phyloP scores from a whole-genome alignment of 306 rosid genomes.

The Quercus suber region DNA sequence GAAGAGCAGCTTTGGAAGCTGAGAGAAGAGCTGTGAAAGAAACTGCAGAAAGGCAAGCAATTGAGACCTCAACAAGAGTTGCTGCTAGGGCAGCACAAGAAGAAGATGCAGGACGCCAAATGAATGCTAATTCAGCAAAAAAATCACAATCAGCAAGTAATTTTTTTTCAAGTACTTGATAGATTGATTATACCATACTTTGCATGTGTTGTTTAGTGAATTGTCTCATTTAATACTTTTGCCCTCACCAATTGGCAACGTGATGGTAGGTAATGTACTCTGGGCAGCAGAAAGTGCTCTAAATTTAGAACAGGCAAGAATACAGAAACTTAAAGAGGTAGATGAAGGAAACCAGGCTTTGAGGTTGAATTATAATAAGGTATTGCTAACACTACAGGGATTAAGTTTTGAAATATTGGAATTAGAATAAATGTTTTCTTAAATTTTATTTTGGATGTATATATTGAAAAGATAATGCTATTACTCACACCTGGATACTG shows the following conservation, averaged over 20 bases:
- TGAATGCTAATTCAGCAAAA: slow-evolving; percentile 22
- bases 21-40: slow-evolving; percentile 55
- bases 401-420: background rate
- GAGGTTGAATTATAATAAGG: slow-evolving; percentile 58
- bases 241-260: slow-evolving; percentile 13
- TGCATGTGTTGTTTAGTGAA: background rate
- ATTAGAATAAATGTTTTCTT: slow-evolving; percentile 2
- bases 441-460: background rate
- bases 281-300: slow-evolving; percentile 69
- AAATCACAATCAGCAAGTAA: slow-evolving; percentile 26
- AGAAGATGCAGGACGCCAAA: slow-evolving; percentile 21
- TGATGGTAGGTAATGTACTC: slow-evolving; percentile 48
- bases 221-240: slow-evolving; percentile 9
- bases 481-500: background rate
- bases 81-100: slow-evolving; percentile 33
- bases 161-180: slow-evolving; percentile 11
- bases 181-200: background rate
- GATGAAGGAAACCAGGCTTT: slow-evolving; percentile 49
- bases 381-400: slow-evolving; percentile 25
- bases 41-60: slow-evolving; percentile 43
- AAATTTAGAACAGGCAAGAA: slow-evolving; percentile 61
- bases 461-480: background rate
- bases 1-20: slow-evolving; percentile 64
- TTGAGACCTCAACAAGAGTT: slow-evolving; percentile 35
- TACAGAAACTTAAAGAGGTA: slow-evolving; percentile 58